Base-by-base conservation (phyloP, 2,329 filamentous ascomycete genomes). In the Amauroascus niger region DNA sequence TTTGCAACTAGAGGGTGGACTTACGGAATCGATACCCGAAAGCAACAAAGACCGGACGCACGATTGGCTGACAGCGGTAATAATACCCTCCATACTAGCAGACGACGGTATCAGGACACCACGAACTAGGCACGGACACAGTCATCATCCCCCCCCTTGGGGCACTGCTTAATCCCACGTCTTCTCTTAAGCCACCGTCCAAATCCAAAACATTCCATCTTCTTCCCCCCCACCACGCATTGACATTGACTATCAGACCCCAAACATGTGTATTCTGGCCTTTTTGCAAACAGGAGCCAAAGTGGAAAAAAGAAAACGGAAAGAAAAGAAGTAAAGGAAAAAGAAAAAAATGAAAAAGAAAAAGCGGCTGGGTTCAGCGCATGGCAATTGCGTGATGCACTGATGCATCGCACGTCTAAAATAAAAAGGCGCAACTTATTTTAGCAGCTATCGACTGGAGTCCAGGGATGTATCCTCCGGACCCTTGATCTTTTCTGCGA, bases 171-270 rank as follows among this genome's bases (percentile, higher is more conserved):
- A 43, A 52, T 28, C 49, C 43, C 49, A 45, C 26, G 37, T 28
- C 14, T 20, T 32, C 20, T 20, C 24, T 28, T 28, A 52, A 46
- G 50, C 50, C 50, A 52, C 50, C 30, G 30, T 40, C 40, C 41
- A 40, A 39, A 52, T 52, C 40, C 50, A 52, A 52, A 52, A 52
- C 50, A 41, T 46, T 52, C 46, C 50, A 52, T 46, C 41, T 46
- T 22, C 26, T 37, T 16, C n/a, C n/a, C n/a, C n/a, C n/a, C n/a
- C n/a, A n/a, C n/a, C n/a, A n/a, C n/a, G n/a, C n/a, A n/a, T n/a
- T n/a, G n/a, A n/a, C n/a, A n/a, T n/a, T n/a, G n/a, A n/a, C n/a
- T n/a, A n/a, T n/a, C n/a, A n/a, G n/a, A n/a, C n/a, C n/a, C n/a
- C n/a, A n/a, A n/a, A n/a, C n/a, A n/a, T n/a, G n/a, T n/a, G n/a